phyloP scores from a whole-genome alignment of 2,329 filamentous ascomycete species.

The Colletotrichum camelliae region DNA sequence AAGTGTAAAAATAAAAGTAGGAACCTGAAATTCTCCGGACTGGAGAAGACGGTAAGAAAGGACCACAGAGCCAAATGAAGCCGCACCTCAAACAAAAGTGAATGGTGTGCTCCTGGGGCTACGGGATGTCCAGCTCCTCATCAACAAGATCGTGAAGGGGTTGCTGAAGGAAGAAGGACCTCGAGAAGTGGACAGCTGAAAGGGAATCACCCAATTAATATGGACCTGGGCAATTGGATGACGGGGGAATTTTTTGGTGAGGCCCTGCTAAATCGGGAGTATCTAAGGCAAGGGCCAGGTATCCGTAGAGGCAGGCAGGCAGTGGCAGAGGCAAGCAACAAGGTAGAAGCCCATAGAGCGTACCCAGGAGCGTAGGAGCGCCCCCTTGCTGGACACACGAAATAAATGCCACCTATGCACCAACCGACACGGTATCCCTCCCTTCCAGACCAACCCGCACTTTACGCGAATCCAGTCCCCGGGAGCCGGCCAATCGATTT shows the following conservation, averaged over 20 bases:
- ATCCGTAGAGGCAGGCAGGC: not conserved
- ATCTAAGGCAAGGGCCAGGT: not conserved
- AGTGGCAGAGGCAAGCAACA: not conserved
- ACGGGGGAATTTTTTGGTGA: constrained; percentile 20
- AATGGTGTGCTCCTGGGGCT: not conserved
- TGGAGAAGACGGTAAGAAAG: constrained; percentile 5
- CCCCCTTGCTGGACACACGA: constrained; percentile 18
- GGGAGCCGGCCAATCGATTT: not conserved
- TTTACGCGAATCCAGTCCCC: constrained; percentile 14
- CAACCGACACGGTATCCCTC: constrained; percentile 19
- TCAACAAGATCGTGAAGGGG: not conserved
- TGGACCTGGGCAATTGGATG: constrained; percentile 6
- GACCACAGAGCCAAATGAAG: not conserved
- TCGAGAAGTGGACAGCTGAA: constrained; percentile 1
- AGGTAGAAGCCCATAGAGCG: not conserved
- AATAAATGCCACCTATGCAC: constrained; percentile 25
- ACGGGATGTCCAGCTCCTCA: constrained; percentile 8
- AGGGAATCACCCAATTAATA: constrained; percentile 21
- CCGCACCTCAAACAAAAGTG: not conserved
- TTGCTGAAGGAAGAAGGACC: not conserved
- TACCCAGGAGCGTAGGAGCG: not conserved
- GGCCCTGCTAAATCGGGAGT: constrained; percentile 16
- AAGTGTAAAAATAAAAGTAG: constrained; percentile 5
- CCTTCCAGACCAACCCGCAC: constrained; percentile 15
- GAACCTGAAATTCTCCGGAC: not conserved